phyloP scores from a whole-genome alignment of 1,139 yeast genomes.

The Nakaseomyces glabratus region DNA sequence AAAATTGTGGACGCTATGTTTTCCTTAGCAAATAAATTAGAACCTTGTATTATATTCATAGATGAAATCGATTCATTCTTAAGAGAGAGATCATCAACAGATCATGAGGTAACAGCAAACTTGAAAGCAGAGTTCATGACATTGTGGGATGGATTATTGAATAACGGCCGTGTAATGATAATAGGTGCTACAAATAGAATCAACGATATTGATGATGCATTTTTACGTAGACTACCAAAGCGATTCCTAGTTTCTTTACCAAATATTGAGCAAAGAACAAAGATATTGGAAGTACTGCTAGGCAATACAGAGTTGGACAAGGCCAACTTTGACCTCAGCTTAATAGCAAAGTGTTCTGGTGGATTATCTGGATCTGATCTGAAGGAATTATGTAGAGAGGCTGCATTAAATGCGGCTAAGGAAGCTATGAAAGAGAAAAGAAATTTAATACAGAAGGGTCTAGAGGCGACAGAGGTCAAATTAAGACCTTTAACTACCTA shows the following conservation, averaged over 20 bases:
- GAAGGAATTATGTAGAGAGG: constrained; percentile 85
- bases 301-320: constrained; percentile 54
- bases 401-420: constrained; percentile 82
- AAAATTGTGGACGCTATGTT: constrained; percentile 91
- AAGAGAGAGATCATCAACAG: constrained; percentile 74
- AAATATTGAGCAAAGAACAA: constrained; percentile 52
- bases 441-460: constrained; percentile 11
- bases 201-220: constrained; percentile 84
- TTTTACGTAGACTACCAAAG: constrained; percentile 87
- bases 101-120: constrained; percentile 94
- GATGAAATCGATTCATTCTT: constrained; percentile 95
- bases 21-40: constrained; percentile 78
- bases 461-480: constrained; percentile 2
- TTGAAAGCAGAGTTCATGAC: constrained; percentile 97
- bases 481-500: constrained; percentile 6
- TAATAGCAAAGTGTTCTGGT: constrained; percentile 53
- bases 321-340: constrained; percentile 49
- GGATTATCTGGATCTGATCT: constrained; percentile 89
- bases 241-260: constrained; percentile 78
- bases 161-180: constrained; percentile 71
- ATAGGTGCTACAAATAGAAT: constrained; percentile 95
- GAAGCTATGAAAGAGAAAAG: constrained; percentile 55
- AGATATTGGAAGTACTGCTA: constrained; percentile 59
- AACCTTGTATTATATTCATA: constrained; percentile 90
- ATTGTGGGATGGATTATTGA: constrained; percentile 84